Evolutionary conservation across 805 yeast species (phyloP).

Genomic region (Wickerhamiella kurtzmanii): DNA sequence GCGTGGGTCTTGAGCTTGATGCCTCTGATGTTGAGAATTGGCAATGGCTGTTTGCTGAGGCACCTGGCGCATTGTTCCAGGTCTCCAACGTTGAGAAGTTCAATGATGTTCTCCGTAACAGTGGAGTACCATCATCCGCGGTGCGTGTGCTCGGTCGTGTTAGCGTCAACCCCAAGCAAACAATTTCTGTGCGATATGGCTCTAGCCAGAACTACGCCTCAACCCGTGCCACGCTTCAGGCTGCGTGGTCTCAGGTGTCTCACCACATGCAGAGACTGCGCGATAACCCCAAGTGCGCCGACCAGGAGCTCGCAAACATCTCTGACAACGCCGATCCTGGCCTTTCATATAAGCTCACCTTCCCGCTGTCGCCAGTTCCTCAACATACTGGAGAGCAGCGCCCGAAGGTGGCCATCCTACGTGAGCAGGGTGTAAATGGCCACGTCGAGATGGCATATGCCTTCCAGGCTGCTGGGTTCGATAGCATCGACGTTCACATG

Average conservation of each 20-base stretch:
- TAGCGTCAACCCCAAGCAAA: constrained; percentile 38
- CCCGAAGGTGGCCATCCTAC: constrained; percentile 88
- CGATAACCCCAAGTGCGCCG: constrained; percentile 86
- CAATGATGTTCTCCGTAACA: constrained; percentile 36
- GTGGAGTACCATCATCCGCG: constrained; percentile 44
- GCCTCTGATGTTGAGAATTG: constrained; percentile 33
- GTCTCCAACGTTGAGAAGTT: constrained; percentile 47
- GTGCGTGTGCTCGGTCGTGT: constrained; percentile 53
- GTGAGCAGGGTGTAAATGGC: constrained; percentile 98
- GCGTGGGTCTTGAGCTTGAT: constrained; percentile 60
- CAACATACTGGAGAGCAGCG: constrained; percentile 31
- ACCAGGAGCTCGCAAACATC: constrained; percentile 67
- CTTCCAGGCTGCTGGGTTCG: constrained; percentile 89
- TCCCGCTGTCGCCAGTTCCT: constrained; percentile 30
- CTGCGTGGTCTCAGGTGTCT: constrained; percentile 77
- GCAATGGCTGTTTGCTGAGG: constrained; percentile 65
- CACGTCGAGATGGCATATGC: constrained; percentile 98
- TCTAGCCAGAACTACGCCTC: constrained; percentile 31
- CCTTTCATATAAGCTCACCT: constrained; percentile 65
- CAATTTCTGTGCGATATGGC: constrained; percentile 36
- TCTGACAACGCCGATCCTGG: constrained; percentile 83
- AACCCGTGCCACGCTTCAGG: constrained; percentile 61
- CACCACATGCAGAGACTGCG: constrained; percentile 80
- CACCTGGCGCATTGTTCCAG: constrained; percentile 94
- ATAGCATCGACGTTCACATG: constrained; percentile 92